phyloP scores from a whole-genome alignment of 441 rosid species.

The Brassica balearica region DNA sequence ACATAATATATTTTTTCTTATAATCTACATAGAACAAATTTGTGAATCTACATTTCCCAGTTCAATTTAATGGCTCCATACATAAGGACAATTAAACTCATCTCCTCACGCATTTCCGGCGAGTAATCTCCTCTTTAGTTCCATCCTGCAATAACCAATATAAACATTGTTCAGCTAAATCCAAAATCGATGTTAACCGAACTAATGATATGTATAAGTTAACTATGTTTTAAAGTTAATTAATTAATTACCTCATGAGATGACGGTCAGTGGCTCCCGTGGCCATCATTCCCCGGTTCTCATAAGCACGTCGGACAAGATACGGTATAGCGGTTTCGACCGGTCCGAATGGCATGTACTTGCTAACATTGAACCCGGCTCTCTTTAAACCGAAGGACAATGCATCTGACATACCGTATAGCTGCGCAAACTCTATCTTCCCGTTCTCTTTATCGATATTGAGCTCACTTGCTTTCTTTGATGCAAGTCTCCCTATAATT shows the following conservation, averaged over 20 bases:
- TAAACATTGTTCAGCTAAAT: conserved; percentile 14
- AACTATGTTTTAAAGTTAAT: neutral
- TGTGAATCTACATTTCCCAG: conserved; percentile 34
- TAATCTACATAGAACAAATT: conserved; percentile 38
- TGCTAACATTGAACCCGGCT: conserved; percentile 88
- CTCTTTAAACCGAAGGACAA: conserved; percentile 74
- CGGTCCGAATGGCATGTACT: conserved; percentile 87
- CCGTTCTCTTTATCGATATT: conserved; percentile 58
- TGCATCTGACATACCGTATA: conserved; percentile 89
- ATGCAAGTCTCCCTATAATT: conserved; percentile 65
- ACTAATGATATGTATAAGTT: neutral
- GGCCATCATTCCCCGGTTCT: conserved; percentile 78
- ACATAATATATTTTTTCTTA: conserved; percentile 5
- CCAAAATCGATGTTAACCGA: neutral
- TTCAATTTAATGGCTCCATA: conserved; percentile 26
- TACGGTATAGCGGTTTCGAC: conserved; percentile 78
- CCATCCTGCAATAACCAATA: conserved; percentile 37
- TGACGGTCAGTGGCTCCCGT: conserved; percentile 65
- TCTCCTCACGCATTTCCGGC: conserved; percentile 38
- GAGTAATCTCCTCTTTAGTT: conserved; percentile 41
- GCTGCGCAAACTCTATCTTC: conserved; percentile 83
- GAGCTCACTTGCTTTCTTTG: conserved; percentile 62
- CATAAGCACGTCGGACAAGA: conserved; percentile 88
- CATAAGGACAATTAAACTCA: conserved; percentile 10
- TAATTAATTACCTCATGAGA: conserved; percentile 61